phyloP scores from a whole-genome alignment of 2,329 filamentous ascomycete genomes.

The Dothideomycetes sp. region DNA sequence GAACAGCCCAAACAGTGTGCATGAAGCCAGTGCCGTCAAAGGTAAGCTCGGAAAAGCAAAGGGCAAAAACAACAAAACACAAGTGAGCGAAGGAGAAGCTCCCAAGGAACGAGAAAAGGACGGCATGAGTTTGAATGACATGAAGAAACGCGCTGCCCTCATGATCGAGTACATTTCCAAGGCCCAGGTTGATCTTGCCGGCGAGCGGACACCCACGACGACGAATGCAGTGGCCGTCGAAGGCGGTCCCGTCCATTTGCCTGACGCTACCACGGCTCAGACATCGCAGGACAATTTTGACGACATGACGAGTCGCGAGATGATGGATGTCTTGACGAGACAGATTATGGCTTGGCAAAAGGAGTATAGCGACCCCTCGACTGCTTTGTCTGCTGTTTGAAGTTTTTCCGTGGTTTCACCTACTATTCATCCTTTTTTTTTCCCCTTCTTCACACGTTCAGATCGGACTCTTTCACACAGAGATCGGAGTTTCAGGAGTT shows the following conservation, averaged over 20 bases:
- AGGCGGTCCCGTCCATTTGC: slow-evolving; percentile 14
- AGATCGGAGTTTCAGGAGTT: too few relatives aligned
- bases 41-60: slow-evolving; percentile 23
- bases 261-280: not conserved
- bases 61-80: slow-evolving; percentile 15
- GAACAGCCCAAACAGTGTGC: slow-evolving; percentile 22
- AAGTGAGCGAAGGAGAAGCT: slow-evolving; percentile 17
- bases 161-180: slow-evolving; percentile 86
- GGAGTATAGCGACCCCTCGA: slow-evolving; percentile 40
- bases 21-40: slow-evolving; percentile 23
- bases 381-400: not conserved
- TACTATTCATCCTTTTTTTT: too few relatives aligned
- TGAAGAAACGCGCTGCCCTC: slow-evolving; percentile 57
- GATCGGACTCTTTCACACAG: too few relatives aligned
- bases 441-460: too few relatives aligned
- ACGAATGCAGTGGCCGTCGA: slow-evolving; percentile 15
- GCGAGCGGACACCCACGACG: slow-evolving; percentile 38
- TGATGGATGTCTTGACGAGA: slow-evolving; percentile 79
- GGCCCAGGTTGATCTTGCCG: slow-evolving; percentile 78
- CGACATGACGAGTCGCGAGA: slow-evolving; percentile 66
- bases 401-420: too few relatives aligned
- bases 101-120: slow-evolving; percentile 11
- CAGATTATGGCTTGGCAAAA: slow-evolving; percentile 80
- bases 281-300: slow-evolving; percentile 61
- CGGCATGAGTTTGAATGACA: slow-evolving; percentile 15